A percentile compares a stretch with the other conserved stretches of the same genome.
Conservation (phyloP, 768 basidiomycete genomes). For the Boletus reticuloceps region DNA sequence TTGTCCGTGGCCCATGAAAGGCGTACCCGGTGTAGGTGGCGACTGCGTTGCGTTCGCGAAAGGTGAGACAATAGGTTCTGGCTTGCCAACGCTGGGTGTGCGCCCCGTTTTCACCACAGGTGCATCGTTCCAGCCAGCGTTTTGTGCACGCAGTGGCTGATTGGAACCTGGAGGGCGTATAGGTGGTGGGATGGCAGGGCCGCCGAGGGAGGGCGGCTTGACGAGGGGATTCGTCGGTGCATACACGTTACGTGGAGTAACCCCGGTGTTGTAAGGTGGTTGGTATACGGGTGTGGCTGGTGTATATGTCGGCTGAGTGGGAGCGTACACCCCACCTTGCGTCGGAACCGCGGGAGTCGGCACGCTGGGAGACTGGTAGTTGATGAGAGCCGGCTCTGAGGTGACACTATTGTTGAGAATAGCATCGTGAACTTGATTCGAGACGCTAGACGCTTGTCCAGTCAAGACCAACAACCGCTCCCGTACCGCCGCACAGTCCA, state of each 20-base stretch:
- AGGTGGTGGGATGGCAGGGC: slow-evolving; percentile 35
- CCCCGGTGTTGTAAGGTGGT: neutral
- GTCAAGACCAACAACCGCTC: slow-evolving; percentile 46
- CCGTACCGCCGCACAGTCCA: slow-evolving; percentile 42
- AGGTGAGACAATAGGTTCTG: slow-evolving; percentile 77
- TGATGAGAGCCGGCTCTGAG: slow-evolving; percentile 4
- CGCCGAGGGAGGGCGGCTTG: slow-evolving; percentile 43
- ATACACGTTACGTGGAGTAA: slow-evolving; percentile 2
- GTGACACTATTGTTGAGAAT: slow-evolving; percentile 31
- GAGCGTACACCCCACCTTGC: slow-evolving; percentile 14
- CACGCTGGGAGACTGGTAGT: slow-evolving; percentile 29
- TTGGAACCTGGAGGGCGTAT: slow-evolving; percentile 42
- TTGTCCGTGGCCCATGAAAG: slow-evolving; percentile 43
- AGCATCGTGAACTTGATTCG: slow-evolving; percentile 26
- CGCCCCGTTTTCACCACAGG: slow-evolving; percentile 50
- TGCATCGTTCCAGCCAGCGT: slow-evolving; percentile 92
- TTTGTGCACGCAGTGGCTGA: slow-evolving; percentile 61
- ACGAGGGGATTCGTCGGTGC: slow-evolving; percentile 27
- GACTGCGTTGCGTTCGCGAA: slow-evolving; percentile 71
- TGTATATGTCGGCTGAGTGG: slow-evolving; percentile 33
- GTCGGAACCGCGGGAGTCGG: slow-evolving; percentile 21
- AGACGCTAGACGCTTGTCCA: slow-evolving; percentile 19
- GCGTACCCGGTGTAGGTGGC: slow-evolving; percentile 48
- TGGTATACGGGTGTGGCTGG: slow-evolving; percentile 24
- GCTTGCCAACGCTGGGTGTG: slow-evolving; percentile 54